A percentile compares a stretch with the other conserved stretches of the same genome.
Evolutionary conservation across 2,329 filamentous ascomycete species (phyloP).

Genomic region (Acephala macrosclerotiorum): DNA sequence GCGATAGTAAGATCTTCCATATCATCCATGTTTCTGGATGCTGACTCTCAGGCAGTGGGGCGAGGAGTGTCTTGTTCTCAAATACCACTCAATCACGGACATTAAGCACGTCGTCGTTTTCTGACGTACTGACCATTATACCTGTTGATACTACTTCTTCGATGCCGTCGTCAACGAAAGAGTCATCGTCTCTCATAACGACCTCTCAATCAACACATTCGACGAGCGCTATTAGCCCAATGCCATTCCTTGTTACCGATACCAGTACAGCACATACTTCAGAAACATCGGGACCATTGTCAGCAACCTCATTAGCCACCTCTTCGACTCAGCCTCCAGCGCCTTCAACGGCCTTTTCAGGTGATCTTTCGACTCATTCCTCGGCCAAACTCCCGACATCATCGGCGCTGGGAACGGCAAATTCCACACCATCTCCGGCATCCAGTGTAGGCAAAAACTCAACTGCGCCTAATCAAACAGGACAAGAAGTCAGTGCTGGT

Average conservation of each 20-base stretch:
- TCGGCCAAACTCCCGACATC: neutral
- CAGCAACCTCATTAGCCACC: neutral
- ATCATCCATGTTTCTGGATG: neutral
- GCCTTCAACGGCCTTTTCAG: too few species aligned
- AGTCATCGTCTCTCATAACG: neutral
- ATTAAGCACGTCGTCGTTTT: neutral
- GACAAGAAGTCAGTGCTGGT: neutral
- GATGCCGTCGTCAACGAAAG: neutral
- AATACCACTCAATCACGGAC: slow-evolving; percentile 21
- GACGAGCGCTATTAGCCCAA: neutral
- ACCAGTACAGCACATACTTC: neutral
- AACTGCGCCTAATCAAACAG: neutral
- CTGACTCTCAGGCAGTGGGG: slow-evolving; percentile 20
- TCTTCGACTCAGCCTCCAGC: too few species aligned
- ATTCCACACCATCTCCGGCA: neutral
- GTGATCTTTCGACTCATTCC: neutral
- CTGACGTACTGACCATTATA: slow-evolving; percentile 22
- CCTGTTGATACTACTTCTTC: slow-evolving; percentile 17
- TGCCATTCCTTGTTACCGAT: neutral
- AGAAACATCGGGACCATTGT: neutral
- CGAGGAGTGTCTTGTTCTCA: slow-evolving; percentile 27
- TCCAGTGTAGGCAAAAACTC: neutral
- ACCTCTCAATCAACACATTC: neutral
- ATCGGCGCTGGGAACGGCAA: neutral
- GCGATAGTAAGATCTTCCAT: slow-evolving; percentile 28